A percentile compares a stretch with the other conserved stretches of the same genome.
Conservation (phyloP, 805 yeast species). For the Wickerhamomyces chaumierensis region DNA sequence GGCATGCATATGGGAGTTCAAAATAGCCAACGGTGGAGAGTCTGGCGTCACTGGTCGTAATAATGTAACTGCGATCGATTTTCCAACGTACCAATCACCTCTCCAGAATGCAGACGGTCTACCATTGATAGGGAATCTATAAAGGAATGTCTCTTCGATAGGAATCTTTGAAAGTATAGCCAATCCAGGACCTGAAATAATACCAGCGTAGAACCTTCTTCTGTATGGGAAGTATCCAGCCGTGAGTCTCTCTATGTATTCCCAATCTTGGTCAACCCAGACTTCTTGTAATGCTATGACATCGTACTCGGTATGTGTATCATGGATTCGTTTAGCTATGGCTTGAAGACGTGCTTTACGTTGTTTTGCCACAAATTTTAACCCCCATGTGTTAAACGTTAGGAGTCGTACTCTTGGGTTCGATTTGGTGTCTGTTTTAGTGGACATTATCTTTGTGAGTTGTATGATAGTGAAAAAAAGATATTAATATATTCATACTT, state of each 20-base stretch:
- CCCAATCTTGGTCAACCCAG: constrained; percentile 85
- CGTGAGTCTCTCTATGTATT: constrained; percentile 39
- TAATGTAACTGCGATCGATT: constrained; percentile 67
- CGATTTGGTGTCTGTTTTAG: neutral
- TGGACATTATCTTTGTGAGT: neutral
- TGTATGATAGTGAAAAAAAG: neutral
- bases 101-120: constrained; percentile 86
- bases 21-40: constrained; percentile 54
- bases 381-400: constrained; percentile 83
- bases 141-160: constrained; percentile 65
- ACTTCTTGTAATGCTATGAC: constrained; percentile 90
- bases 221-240: constrained; percentile 42
- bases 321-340: constrained; percentile 55
- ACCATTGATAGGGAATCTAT: constrained; percentile 86
- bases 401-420: constrained; percentile 33
- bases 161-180: constrained; percentile 79
- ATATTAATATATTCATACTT: neutral
- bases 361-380: constrained; percentile 69
- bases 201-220: constrained; percentile 71
- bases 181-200: constrained; percentile 86
- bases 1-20: constrained; percentile 96
- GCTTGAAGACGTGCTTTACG: constrained; percentile 57
- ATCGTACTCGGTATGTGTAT: constrained; percentile 44
- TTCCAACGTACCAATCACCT: constrained; percentile 98
- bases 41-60: constrained; percentile 39